Conservation (phyloP, 2,329 filamentous ascomycete genomes). For the Aureobasidium subglaciale region DNA sequence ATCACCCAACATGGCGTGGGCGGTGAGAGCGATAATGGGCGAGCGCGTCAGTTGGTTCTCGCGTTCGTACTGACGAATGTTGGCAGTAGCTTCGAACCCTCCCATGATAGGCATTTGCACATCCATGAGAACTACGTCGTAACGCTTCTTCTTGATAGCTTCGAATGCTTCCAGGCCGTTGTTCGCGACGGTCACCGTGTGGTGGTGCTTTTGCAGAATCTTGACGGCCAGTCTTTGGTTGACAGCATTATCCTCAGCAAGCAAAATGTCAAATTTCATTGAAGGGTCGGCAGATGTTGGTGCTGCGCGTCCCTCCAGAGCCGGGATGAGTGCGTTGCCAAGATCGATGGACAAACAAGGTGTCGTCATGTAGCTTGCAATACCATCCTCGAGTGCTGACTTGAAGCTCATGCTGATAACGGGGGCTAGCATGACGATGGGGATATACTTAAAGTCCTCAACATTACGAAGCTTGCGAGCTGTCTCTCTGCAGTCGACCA, state of each 20-base stretch:
- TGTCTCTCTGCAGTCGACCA: constrained; percentile 88
- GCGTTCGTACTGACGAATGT: constrained; percentile 91
- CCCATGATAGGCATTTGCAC: constrained; percentile 99
- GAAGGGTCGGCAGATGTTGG: constrained; percentile 89
- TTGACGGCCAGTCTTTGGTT: constrained; percentile 95
- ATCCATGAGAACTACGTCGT: constrained; percentile 97
- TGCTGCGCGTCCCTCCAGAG: constrained; percentile 85
- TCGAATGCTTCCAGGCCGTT: constrained; percentile 92
- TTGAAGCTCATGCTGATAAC: constrained; percentile 87
- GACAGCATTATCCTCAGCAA: constrained; percentile 95
- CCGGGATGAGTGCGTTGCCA: constrained; percentile 92
- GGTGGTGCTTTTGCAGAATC: constrained; percentile 95
- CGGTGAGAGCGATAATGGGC: constrained; percentile 92
- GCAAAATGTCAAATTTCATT: constrained; percentile 87
- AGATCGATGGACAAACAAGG: constrained; percentile 91
- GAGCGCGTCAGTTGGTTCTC: constrained; percentile 73
- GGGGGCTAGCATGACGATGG: constrained; percentile 85
- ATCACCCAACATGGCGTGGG: constrained; percentile 97
- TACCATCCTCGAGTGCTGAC: constrained; percentile 86
- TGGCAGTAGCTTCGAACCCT: constrained; percentile 92
- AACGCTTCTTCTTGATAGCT: constrained; percentile 83
- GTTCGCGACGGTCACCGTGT: constrained; percentile 84
- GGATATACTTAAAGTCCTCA: constrained; percentile 96
- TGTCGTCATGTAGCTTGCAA: constrained; percentile 98
- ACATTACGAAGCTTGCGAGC: constrained; percentile 78